phyloP scores from a whole-genome alignment of 1,284 basidiomycete species.

The Veloporphyrellus conicus region DNA sequence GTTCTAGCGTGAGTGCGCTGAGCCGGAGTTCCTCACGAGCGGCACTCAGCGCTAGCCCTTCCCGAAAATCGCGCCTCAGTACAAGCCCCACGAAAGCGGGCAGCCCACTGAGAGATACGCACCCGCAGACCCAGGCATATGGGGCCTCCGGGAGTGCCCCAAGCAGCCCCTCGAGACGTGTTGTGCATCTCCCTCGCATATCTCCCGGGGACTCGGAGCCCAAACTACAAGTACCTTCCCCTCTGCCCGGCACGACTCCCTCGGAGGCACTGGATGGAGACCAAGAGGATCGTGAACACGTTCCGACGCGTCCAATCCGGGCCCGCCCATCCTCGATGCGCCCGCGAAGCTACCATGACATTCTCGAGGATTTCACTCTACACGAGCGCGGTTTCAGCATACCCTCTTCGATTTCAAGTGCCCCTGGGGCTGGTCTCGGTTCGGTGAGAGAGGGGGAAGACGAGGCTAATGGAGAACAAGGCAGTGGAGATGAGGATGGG shows the following conservation, averaged over 20 bases:
- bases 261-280: neutral
- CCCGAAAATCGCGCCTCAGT: slow-evolving; percentile 25
- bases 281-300: slow-evolving; percentile 12
- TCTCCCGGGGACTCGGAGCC: slow-evolving; percentile 16
- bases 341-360: slow-evolving; percentile 60
- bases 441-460: slow-evolving; percentile 30
- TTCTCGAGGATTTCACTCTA: slow-evolving; percentile 58
- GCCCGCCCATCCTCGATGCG: slow-evolving; percentile 40
- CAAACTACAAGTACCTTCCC: slow-evolving; percentile 5
- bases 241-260: neutral
- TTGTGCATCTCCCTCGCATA: slow-evolving; percentile 24
- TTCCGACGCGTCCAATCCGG: slow-evolving; percentile 30
- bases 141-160: slow-evolving; percentile 14
- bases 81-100: slow-evolving; percentile 22
- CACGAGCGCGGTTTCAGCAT: slow-evolving; percentile 31
- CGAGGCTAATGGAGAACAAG: slow-evolving; percentile 10
- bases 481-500: slow-evolving; percentile 16
- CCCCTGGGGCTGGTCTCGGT: slow-evolving; percentile 18
- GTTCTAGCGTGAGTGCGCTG: slow-evolving; percentile 6
- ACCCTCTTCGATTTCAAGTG: slow-evolving; percentile 33
- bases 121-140: slow-evolving; percentile 7
- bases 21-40: slow-evolving; percentile 28
- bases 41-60: slow-evolving; percentile 29
- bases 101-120: slow-evolving; percentile 20
- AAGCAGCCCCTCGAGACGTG: slow-evolving; percentile 25